These are phyloP conservation scores for Cryptomeria japonica DNA, from an alignment of 75 land plant species.

Conservation along the genomic window DNA sequence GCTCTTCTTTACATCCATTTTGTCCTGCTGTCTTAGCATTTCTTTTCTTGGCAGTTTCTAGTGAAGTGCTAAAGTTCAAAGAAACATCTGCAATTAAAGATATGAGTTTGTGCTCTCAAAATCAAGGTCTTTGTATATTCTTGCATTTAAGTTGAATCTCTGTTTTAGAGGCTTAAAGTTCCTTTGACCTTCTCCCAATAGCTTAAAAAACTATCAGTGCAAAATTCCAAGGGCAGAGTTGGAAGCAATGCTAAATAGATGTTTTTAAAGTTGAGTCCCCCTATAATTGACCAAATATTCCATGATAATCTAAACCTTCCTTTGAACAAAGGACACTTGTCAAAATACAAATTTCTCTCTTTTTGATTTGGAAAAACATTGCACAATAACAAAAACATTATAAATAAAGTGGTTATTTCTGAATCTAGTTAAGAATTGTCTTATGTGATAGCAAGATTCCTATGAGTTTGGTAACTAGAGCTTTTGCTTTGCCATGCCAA, in stretches of 20 bases:
- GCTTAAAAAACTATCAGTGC: neutral
- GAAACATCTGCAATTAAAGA: neutral
- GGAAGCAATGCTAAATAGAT: neutral
- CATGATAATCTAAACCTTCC: neutral
- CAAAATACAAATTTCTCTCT: neutral
- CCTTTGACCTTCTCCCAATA: neutral
- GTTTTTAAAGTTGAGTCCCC: neutral
- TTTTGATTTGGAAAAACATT: neutral
- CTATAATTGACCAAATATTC: neutral
- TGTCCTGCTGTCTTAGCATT: neutral
- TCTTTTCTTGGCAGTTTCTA: neutral
- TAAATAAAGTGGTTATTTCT: neutral
- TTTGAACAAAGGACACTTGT: neutral
- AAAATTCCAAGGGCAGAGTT: neutral
- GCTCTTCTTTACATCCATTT: neutral
- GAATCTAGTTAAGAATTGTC: neutral
- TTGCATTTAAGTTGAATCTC: neutral
- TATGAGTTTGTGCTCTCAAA: neutral
- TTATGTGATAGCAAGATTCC: neutral
- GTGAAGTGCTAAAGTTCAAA: neutral
- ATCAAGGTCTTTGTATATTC: neutral
- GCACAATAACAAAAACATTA: neutral
- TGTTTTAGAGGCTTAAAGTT: neutral
- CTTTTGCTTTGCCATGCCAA: neutral
- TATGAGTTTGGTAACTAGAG: neutral